Base-by-base conservation (phyloP, 2,329 filamentous ascomycete species). In the Purpureocillium takamizusanense region DNA sequence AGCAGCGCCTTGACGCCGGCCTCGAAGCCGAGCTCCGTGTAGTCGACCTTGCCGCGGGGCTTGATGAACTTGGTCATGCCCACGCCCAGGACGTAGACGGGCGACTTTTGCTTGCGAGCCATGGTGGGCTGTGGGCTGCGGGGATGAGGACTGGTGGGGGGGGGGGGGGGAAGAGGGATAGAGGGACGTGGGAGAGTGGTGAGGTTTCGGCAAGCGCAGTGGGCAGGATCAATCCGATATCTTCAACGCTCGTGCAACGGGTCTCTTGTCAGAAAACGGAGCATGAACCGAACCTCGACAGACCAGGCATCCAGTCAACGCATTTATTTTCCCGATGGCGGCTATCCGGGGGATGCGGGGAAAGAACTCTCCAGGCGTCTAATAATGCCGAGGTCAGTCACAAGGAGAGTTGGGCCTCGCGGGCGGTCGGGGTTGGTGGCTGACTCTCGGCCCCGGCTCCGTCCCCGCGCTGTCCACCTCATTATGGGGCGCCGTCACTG, bases 21-120 rank as follows among this genome's bases (percentile, higher is more conserved):
- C 63, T 95, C 89, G 61, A 89, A 95, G 40, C 89, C 89, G 17
- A 95, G 79, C 59, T 95, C 89, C 7, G 87, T 87, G 67, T 95
- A 95, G 67, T 95, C 88, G 48, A 94, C 85, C 60, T 90, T 90
- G 59, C 87, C 86, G 40, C 89, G 79, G 31, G 89, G 89, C 71
- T 95, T 95, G 76, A 95, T 90, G 76, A 97, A 97, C 66, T 94
- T 94, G 67, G 90, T 97, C 86, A 97, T 92, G 68, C 90, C 90
- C 51, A 97, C 92, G 69, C 90, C 90, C 44, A 97, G 79, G 57
- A 97, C 86, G 72, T 97, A 97, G 71, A 69, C 70, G 42, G 72
- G 70, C 38, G 68, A 61, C 52, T 70, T 72, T 50, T 65, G 57
- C 48, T 68, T 68, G 52, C 62, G 61, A 35, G 68, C 59, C 72